These are phyloP conservation scores for Akebia trifoliata DNA, from an alignment of 164 flowering plant genomes.

Conservation along the genomic window DNA sequence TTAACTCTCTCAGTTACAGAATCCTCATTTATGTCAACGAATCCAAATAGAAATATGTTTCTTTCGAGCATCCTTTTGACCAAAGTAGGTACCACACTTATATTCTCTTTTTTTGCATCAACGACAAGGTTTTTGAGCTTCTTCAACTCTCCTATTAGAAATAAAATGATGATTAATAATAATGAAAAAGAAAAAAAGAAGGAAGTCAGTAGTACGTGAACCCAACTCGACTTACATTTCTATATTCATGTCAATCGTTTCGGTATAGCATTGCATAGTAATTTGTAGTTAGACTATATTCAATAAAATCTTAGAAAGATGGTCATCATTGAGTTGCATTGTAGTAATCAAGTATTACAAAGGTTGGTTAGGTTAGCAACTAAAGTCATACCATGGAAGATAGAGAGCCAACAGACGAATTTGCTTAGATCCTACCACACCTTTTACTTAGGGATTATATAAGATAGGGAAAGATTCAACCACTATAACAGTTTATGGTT, in stretches of 20 bases:
- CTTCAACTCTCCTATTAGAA: conserved; percentile 51
- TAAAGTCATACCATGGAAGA: too few relatives aligned
- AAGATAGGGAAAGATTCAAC: neutral
- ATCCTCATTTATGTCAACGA: conserved; percentile 52
- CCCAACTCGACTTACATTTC: neutral
- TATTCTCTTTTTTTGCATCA: conserved; percentile 39
- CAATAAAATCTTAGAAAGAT: neutral
- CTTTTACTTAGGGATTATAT: too few relatives aligned
- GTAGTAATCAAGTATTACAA: neutral
- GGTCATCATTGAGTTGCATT: neutral
- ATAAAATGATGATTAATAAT: too few relatives aligned
- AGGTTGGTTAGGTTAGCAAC: too few relatives aligned
- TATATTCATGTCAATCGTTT: neutral
- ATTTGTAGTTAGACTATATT: neutral
- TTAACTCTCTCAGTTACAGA: conserved; percentile 43
- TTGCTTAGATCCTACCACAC: too few relatives aligned
- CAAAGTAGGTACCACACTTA: conserved; percentile 44
- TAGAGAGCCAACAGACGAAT: neutral
- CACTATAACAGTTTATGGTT: too few relatives aligned
- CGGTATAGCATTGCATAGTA: too few relatives aligned
- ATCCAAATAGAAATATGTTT: conserved; percentile 67
- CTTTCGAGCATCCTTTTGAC: conserved; percentile 67
- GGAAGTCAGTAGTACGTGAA: neutral
- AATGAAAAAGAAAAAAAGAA: conserved; percentile 5
- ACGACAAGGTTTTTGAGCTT: conserved; percentile 43